Evolutionary conservation across 352 stramenopile genomes (phyloP), one percentile per base, ranked within the genome.

Genomic region (Plasmopara viticola): DNA sequence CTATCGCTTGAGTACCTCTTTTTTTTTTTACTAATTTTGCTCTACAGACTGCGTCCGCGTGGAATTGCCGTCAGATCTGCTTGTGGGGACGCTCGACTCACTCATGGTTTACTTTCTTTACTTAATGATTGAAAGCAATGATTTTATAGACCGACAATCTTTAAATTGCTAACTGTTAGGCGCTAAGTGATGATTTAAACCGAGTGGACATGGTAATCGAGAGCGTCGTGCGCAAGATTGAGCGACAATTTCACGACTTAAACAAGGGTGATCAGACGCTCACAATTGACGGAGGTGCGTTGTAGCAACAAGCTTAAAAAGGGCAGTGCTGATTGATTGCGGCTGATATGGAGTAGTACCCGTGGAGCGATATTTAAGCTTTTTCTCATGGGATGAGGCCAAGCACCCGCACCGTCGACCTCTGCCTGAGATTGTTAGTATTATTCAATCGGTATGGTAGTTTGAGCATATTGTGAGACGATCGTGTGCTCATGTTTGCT

Each of bases 331-430:
- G 13, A 38, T 25, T 25, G 3, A 25, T 25, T 25, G 20, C 20
- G 20, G 20, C 20, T 25, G 20, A 35, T 50, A 8, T 49, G 28
- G 5, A 66, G 35, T 44, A 85, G 88, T 98, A 41, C 89, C 95
- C 3, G 80, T 97, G 46, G 82, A 93, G 48, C 84, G 91, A 41
- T 98, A 98, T 72, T 79, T 98, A 53, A 86, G 97, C 64, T 94
- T 96, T 70, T 98, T 99, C 67, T 94, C 92, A 39, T 99, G 95
- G 96, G 96, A 99, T 64, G 96, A 98, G 57, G 95, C 96, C 41
- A 98, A 99, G 64, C 98, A 98, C 59, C 86, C 82, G 25, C 95
- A 98, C 68, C 88, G 95, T 44, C 86, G 96, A 49, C 93, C 94
- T n/a, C 70, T 99, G 18, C 95, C 96, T 25, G 93, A 98, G 53